A percentile compares a stretch with the other conserved stretches of the same genome.
Evolutionary conservation across 2,329 filamentous ascomycete species (phyloP).

Genomic region (Botrytis galanthina): DNA sequence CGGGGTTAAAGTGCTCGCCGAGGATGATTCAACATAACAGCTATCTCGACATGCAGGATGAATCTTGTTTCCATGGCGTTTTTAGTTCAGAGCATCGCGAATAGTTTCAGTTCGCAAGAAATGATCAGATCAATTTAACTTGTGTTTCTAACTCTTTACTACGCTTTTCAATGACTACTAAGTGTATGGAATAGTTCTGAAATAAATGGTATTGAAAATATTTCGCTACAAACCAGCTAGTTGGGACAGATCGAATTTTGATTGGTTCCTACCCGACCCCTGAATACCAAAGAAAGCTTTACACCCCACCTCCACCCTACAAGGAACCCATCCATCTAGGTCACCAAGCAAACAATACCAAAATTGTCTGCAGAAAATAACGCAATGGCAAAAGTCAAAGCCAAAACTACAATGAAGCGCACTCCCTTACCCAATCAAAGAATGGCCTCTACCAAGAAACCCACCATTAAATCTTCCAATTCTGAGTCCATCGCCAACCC

Average conservation of each 20-base stretch:
- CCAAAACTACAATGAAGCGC: background rate
- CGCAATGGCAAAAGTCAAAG: background rate
- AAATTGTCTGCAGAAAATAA: background rate
- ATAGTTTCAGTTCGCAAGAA: background rate
- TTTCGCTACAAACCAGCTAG: background rate
- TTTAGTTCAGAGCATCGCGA: background rate
- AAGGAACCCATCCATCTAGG: background rate
- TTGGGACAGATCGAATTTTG: background rate
- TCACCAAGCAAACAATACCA: background rate
- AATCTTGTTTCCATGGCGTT: background rate
- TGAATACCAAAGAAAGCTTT: background rate
- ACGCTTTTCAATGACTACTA: background rate
- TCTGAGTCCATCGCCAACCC: background rate
- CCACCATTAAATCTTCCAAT: background rate
- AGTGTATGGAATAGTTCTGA: background rate
- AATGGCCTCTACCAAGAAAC: background rate
- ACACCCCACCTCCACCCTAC: background rate
- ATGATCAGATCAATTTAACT: background rate
- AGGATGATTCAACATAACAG: background rate
- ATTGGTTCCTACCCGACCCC: background rate
- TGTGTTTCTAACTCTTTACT: background rate
- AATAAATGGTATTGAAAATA: background rate
- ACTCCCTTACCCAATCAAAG: background rate
- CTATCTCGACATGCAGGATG: no score
- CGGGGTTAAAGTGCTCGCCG: background rate